Percentiles rank a stretch among this genome's conserved stretches.
phyloP scores from a whole-genome alignment of 495 filamentous ascomycete genomes.

The Parathielavia hyrcaniae region DNA sequence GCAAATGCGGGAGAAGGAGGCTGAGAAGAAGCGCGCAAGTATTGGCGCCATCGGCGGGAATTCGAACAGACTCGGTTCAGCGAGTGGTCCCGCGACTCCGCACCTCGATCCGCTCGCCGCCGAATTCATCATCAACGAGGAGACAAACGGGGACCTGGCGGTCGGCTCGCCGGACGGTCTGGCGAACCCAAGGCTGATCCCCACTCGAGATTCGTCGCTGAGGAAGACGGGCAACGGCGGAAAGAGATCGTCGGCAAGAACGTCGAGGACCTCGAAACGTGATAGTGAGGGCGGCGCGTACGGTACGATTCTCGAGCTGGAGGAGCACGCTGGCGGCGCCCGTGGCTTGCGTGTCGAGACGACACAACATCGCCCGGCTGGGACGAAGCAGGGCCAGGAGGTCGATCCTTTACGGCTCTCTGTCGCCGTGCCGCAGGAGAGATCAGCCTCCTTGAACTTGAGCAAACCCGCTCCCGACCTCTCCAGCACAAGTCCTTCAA shows the following conservation, averaged over 20 bases:
- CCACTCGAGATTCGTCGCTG: conserved; percentile 61
- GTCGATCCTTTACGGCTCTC: conserved; percentile 30
- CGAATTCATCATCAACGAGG: conserved; percentile 49
- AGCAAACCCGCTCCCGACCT: conserved; percentile 21
- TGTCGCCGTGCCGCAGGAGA: conserved; percentile 20
- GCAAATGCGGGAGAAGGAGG: conserved; percentile 47
- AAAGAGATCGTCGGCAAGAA: conserved; percentile 39
- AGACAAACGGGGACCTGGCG: conserved; percentile 32
- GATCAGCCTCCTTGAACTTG: conserved; percentile 13
- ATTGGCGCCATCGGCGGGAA: conserved; percentile 34
- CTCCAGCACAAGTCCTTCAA: conserved; percentile 21
- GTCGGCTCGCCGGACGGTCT: conserved; percentile 7
- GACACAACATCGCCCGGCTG: conserved; percentile 23
- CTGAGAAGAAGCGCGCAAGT: conserved; percentile 45
- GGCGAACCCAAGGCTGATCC: conserved; percentile 47
- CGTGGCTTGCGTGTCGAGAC: conserved; percentile 18
- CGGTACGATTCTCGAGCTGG: conserved; percentile 37
- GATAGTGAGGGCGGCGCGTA: conserved; percentile 32
- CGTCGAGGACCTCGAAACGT: conserved; percentile 36
- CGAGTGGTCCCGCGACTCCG: conserved; percentile 26
- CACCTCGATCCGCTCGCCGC: conserved; percentile 45
- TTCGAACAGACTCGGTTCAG: conserved; percentile 23
- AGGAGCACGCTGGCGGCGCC: conserved; percentile 22
- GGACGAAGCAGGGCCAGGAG: conserved; percentile 15
- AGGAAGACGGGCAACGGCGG: conserved; percentile 45